Evolutionary conservation across 768 basidiomycete genomes (phyloP), one percentile per base, ranked within the genome.

Genomic region (Trametes maxima): DNA sequence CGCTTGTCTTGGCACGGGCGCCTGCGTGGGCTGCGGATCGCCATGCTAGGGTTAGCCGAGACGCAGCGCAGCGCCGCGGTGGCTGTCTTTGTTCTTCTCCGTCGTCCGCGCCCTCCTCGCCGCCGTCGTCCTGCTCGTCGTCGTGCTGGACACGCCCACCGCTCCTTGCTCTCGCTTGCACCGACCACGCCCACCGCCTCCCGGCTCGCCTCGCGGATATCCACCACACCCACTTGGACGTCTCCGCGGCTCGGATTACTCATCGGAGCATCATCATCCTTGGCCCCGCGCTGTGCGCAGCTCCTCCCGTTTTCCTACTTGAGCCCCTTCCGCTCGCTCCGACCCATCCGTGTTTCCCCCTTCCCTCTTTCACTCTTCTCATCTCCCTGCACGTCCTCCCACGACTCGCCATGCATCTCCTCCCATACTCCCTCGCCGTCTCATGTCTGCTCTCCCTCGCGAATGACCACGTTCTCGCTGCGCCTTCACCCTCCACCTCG

Each of bases 251-350:
- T 33, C 24, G 42, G 49, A 60, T 64, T 64, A 60, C 59, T 59
- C 64, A 65, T 51, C 54, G 45, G 55, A 44, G 49, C 60, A 51
- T 47, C 64, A 62, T 62, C 60, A 54, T 54, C 60, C 60, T 62
- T 62, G 57, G 60, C 59, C 59, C 65, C 59, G 65, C 65, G 62
- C 65, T 63, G 65, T 60, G 65, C 65, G 65, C 65, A 66, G 65
- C 56, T 62, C 47, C 52, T 59, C 57, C 24, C 47, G 19, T 50
- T 25, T 51, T 58, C 47, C 50, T 47, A 45, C 54, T 64, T 57
- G 16, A 54, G 46, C 54, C 37, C 54, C 59, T 53, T 52, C 54
- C 59, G 37, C 54, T 57, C 63, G 37, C 48, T 60, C 46, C 28
- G 28, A 33, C 40, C 39, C 50, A 16, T 16, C 22, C 44, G 39